Evolutionary conservation across 2,329 filamentous ascomycete genomes (phyloP).

Genomic region (Diaporthe helianthi): DNA sequence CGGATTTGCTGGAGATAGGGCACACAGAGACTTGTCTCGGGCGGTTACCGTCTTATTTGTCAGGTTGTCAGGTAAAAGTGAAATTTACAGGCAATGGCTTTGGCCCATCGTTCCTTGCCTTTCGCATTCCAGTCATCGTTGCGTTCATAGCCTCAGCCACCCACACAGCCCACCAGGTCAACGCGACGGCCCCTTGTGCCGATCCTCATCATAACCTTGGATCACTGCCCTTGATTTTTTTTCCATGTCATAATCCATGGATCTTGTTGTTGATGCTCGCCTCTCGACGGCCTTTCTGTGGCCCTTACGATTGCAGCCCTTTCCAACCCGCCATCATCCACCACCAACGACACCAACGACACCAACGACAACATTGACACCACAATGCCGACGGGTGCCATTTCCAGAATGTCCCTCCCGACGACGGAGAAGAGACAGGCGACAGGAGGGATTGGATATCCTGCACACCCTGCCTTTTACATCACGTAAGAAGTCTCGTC

Average conservation of each 20-base stretch:
- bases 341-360: not conserved
- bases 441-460: not conserved
- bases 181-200: not conserved
- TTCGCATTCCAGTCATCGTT: not conserved
- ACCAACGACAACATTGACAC: not conserved
- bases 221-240: not conserved
- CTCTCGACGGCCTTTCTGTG: not conserved
- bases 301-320: not conserved
- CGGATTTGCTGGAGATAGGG: not conserved
- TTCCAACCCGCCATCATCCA: not conserved
- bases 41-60: not conserved
- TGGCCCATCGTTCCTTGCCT: not conserved
- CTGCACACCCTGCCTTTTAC: slow-evolving; percentile 32
- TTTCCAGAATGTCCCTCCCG: slow-evolving; percentile 31
- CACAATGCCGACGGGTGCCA: slow-evolving; percentile 28
- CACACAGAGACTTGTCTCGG: slow-evolving; percentile 12
- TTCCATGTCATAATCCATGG: not conserved
- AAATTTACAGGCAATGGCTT: not conserved
- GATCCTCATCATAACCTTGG: slow-evolving; percentile 10
- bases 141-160: not conserved
- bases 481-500: slow-evolving; percentile 16
- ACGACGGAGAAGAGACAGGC: slow-evolving; percentile 28
- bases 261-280: not conserved
- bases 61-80: too few species aligned
- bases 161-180: too few species aligned